Evolutionary conservation across 2,329 filamentous ascomycete species (phyloP).

Genomic region (Cladosporium colombiae): DNA sequence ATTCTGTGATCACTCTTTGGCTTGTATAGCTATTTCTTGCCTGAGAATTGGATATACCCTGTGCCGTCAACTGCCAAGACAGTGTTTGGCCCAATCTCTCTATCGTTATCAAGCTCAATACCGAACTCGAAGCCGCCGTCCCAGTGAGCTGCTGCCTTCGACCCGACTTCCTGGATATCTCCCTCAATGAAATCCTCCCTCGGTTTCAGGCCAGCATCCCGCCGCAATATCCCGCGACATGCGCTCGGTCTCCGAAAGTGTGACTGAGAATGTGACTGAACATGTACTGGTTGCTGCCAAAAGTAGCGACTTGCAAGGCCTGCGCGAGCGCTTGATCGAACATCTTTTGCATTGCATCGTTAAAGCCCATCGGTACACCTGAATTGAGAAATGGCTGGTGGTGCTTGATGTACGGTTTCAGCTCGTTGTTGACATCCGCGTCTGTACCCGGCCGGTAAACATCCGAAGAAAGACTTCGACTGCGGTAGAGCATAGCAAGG

Average conservation of each 20-base stretch:
- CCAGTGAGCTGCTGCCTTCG: conserved; percentile 40
- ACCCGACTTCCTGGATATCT: conserved; percentile 28
- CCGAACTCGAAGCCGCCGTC: conserved; percentile 41
- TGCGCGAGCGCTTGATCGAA: conserved; percentile 37
- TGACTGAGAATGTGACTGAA: conserved; percentile 34
- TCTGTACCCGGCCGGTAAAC: conserved; percentile 52
- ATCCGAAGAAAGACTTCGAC: conserved; percentile 52
- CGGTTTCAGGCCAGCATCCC: conserved; percentile 34
- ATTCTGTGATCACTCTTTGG: conserved; percentile 23
- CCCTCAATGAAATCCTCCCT: conserved; percentile 10
- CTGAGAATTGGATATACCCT: conserved; percentile 29
- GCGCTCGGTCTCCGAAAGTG: conserved; percentile 36
- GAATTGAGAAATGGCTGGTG: conserved; percentile 46
- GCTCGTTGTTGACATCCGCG: conserved; percentile 45
- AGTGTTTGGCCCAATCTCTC: conserved; percentile 30
- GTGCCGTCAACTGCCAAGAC: conserved; percentile 32
- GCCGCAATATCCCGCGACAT: conserved; percentile 39
- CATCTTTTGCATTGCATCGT: conserved; percentile 32
- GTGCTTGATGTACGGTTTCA: conserved; percentile 39
- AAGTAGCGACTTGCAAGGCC: conserved; percentile 27
- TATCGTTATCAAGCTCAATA: conserved; percentile 34
- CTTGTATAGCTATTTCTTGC: conserved; percentile 21
- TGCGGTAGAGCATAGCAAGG: conserved; percentile 57
- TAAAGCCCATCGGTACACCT: conserved; percentile 29
- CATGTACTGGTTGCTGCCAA: conserved; percentile 41